Percentiles rank a stretch among this genome's conserved stretches.
Conservation (phyloP, 106 monocot species). For the Allium cepa region DNA sequence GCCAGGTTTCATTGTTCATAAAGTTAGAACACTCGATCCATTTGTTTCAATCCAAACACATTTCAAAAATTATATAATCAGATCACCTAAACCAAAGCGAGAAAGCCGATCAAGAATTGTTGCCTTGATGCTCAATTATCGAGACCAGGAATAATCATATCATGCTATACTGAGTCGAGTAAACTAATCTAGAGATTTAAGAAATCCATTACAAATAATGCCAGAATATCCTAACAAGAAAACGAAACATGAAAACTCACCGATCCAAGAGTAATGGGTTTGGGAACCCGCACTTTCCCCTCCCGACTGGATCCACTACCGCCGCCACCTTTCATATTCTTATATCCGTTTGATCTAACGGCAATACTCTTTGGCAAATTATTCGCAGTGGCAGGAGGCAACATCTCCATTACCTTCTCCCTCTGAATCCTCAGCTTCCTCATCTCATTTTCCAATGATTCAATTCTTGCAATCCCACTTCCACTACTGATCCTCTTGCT, state of each 20-base stretch:
- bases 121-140: not conserved
- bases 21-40: too few relatives aligned
- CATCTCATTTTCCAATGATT: not conserved
- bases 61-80: not conserved
- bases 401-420: slow-evolving; percentile 2
- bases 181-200: not conserved
- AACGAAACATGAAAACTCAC: slow-evolving; percentile 12
- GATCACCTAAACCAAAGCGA: not conserved
- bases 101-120: not conserved
- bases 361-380: slow-evolving; percentile 81
- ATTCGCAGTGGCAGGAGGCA: too few relatives aligned
- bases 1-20: too few relatives aligned
- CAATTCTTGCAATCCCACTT: slow-evolving; percentile 22
- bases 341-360: slow-evolving; percentile 68
- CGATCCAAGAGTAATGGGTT: slow-evolving; percentile 25
- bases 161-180: not conserved
- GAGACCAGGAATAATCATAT: not conserved
- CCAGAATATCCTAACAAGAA: not conserved
- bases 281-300: slow-evolving; percentile 21
- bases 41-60: too few relatives aligned
- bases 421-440: slow-evolving; percentile 46
- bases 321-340: slow-evolving; percentile 20
- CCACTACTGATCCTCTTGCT: slow-evolving; percentile 17
- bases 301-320: slow-evolving; percentile 11
- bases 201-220: not conserved